Conservation (phyloP, 768 basidiomycete genomes). For the Holtermannia corniformis region DNA sequence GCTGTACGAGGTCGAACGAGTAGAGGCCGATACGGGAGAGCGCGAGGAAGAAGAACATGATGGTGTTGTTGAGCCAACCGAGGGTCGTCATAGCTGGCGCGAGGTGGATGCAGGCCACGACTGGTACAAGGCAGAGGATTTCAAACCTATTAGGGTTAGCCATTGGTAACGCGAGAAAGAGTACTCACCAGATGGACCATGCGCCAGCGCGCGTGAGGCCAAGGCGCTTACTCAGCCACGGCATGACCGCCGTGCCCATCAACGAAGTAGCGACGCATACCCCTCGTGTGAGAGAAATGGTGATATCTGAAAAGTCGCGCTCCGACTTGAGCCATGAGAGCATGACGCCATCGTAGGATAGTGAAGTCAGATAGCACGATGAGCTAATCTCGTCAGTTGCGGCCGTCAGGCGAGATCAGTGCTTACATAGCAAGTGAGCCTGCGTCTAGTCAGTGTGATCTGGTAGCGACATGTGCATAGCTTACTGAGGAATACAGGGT, state of each 20-base stretch:
- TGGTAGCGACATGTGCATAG: too few species aligned
- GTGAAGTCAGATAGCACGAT: slow-evolving; percentile 32
- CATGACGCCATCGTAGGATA: slow-evolving; percentile 40
- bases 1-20: slow-evolving; percentile 39
- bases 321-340: slow-evolving; percentile 40
- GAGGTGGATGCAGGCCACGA: slow-evolving; percentile 25
- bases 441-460: slow-evolving; percentile 1
- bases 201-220: slow-evolving; percentile 38
- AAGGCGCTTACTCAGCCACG: slow-evolving; percentile 22
- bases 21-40: slow-evolving; percentile 37
- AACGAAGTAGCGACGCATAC: slow-evolving; percentile 33
- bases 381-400: slow-evolving; percentile 9
- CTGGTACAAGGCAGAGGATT: slow-evolving; percentile 28
- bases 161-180: background rate
- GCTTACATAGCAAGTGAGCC: slow-evolving; percentile 28
- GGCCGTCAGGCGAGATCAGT: background rate
- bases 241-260: slow-evolving; percentile 39
- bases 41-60: slow-evolving; percentile 27
- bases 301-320: slow-evolving; percentile 28
- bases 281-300: slow-evolving; percentile 36
- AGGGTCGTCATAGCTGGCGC: background rate
- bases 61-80: slow-evolving; percentile 3
- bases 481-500: slow-evolving; percentile 38
- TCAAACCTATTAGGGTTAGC: slow-evolving; percentile 25
- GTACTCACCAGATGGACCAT: slow-evolving; percentile 38